Evolutionary conservation across 179 eudicot species (phyloP).

Genomic region (Gypsophila paniculata): DNA sequence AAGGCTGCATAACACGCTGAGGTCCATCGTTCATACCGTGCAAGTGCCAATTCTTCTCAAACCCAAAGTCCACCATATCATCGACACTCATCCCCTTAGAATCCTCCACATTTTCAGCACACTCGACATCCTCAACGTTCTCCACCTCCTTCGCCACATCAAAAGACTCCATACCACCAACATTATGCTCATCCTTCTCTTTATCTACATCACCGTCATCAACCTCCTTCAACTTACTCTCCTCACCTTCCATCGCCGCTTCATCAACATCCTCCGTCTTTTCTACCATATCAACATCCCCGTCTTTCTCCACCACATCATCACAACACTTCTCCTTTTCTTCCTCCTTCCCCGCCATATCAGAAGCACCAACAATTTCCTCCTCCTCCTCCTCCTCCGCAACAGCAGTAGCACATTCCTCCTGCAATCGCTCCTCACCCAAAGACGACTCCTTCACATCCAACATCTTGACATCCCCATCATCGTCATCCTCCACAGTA

Average conservation of each 20-base stretch:
- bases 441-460: constrained; percentile 24
- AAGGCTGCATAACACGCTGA: constrained; percentile 51
- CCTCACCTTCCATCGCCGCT: constrained; percentile 14
- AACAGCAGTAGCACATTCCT: constrained; percentile 29
- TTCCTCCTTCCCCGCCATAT: not conserved
- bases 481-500: constrained; percentile 34
- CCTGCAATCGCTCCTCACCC: constrained; percentile 20
- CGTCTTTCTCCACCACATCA: not conserved
- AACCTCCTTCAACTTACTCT: not conserved
- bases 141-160: constrained; percentile 18
- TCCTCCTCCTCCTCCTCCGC: constrained; percentile 13
- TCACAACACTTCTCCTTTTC: not conserved
- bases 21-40: constrained; percentile 35
- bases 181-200: constrained; percentile 14
- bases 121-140: constrained; percentile 5
- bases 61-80: constrained; percentile 48
- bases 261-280: constrained; percentile 10
- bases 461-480: constrained; percentile 32
- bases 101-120: constrained; percentile 20
- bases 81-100: constrained; percentile 32
- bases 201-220: constrained; percentile 13
- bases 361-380: constrained; percentile 17
- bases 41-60: constrained; percentile 48
- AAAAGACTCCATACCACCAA: not conserved
- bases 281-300: not conserved